Evolutionary conservation across 805 yeast species (phyloP), one percentile per base, ranked within the genome.

Genomic region (Danielia oregonensis): DNA sequence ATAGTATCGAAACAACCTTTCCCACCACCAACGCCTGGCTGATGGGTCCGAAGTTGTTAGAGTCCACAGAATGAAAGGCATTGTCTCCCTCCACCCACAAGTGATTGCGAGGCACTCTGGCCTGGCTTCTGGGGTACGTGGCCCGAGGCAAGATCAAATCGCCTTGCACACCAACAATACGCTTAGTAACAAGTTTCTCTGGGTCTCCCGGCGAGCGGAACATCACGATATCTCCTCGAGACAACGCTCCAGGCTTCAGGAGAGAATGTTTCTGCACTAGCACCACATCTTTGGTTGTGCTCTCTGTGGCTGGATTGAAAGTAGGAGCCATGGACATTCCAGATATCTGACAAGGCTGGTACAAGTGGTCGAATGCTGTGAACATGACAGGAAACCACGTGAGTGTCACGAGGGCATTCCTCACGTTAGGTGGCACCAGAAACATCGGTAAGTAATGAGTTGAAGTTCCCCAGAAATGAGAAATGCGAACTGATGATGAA

Each of bases 81-180:
- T 86, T 88, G 57, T 91, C 97, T 5, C 97, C 97, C 56, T 91
- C 97, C 0, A 88, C 88, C 97, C 97, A 91, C 5, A 86, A 48
- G 54, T 91, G 97, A 49, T 79, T 82, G 35, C 83, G 61, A 2
- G 96, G 96, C 2, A 91, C 64, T 22, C 62, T 57, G 4, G 82
- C 79, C 28, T 65, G 60, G 2, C 68, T 63, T 51, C 79, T 72
- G 5, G 94, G 87, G 51, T 86, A 86, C 15, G 80, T 82, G 17
- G 70, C 62, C 36, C 82, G 66, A 2, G 95, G 78, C 5, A 59
- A 51, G 0, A 89, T 69, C 4, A 66, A 52, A 46, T 88, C 95
- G 16, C 93, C 91, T 35, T 76, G 86, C 2, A 77, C 48, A 0
- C 83, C 97, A 40, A 82, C 74, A 4, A 91, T 73, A 23, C 97